A percentile compares a stretch with the other conserved stretches of the same genome.
These are phyloP conservation scores for Dispira parvispora DNA, from an alignment of 192 early-diverging fungal genomes.

Conservation along the genomic window DNA sequence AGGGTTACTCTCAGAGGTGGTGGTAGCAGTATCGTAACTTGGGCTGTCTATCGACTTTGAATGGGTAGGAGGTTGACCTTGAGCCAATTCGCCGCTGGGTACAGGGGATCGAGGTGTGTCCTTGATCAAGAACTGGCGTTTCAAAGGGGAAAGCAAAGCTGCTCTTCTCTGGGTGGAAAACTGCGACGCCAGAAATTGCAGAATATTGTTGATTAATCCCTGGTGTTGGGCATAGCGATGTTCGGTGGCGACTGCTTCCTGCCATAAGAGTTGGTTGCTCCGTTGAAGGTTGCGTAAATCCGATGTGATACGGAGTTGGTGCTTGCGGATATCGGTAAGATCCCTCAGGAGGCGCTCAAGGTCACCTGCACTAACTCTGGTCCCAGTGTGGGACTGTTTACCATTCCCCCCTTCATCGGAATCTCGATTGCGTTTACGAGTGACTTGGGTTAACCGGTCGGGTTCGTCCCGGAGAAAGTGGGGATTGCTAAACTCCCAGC, in stretches of 20 bases:
- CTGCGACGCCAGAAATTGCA: constrained; percentile 75
- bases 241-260: constrained; percentile 51
- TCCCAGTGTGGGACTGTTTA: too few relatives aligned
- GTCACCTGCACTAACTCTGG: too few relatives aligned
- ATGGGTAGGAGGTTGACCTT: too few relatives aligned
- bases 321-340: constrained; percentile 72
- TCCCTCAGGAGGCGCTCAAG: constrained; percentile 44
- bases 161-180: constrained; percentile 39
- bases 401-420: constrained; percentile 18
- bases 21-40: too few relatives aligned
- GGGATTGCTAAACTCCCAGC: constrained; percentile 53
- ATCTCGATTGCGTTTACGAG: constrained; percentile 46
- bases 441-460: constrained; percentile 36
- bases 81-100: too few relatives aligned
- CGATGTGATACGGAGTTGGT: constrained; percentile 72
- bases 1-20: too few relatives aligned
- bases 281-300: constrained; percentile 78
- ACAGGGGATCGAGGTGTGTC: background rate
- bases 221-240: constrained; percentile 78
- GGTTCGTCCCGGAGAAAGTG: constrained; percentile 38
- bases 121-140: constrained; percentile 20
- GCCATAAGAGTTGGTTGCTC: constrained; percentile 82
- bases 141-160: constrained; percentile 19
- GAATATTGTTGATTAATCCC: constrained; percentile 82
- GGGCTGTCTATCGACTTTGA: too few relatives aligned